A percentile compares a stretch with the other conserved stretches of the same genome.
phyloP scores from a whole-genome alignment of 805 yeast species.

The Vanderwaltozyma polyspora region DNA sequence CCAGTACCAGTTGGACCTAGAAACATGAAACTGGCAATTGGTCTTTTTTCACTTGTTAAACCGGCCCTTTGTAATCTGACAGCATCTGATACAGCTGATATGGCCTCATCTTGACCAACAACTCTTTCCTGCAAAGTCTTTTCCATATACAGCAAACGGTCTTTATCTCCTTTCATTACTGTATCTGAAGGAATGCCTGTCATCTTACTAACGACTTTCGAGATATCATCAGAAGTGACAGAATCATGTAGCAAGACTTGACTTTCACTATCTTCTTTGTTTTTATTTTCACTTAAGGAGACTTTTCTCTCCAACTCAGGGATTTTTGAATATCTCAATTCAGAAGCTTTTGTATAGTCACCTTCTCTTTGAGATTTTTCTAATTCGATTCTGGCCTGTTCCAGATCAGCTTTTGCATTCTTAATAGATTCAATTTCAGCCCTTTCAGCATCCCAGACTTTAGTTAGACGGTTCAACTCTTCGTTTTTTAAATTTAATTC shows the following conservation, averaged over 20 bases:
- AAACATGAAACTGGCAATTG: conserved; percentile 93
- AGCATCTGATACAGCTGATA: conserved; percentile 80
- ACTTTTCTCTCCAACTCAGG: conserved; percentile 66
- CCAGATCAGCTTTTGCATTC: conserved; percentile 69
- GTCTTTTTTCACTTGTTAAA: conserved; percentile 83
- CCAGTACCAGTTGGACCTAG: conserved; percentile 99
- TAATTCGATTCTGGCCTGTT: conserved; percentile 70
- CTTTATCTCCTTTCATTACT: conserved; percentile 89
- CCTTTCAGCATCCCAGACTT: conserved; percentile 80
- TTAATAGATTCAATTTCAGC: conserved; percentile 66
- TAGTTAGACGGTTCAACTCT: conserved; percentile 62
- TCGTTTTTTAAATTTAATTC: conserved; percentile 51
- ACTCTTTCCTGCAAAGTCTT: conserved; percentile 63
- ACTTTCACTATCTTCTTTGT: conserved; percentile 28
- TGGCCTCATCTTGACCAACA: conserved; percentile 93
- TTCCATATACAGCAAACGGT: conserved; percentile 82
- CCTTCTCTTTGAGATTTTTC: conserved; percentile 78
- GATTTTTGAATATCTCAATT: conserved; percentile 74
- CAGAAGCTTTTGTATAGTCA: conserved; percentile 80
- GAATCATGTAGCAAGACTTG: conserved; percentile 54
- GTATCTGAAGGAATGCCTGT: conserved; percentile 93
- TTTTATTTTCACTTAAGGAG: conserved; percentile 32
- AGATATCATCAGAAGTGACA: conserved; percentile 89
- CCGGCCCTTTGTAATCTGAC: conserved; percentile 96
- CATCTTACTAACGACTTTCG: conserved; percentile 82